Conservation (phyloP, 331 rosid species). For the Pyrus hybrid region DNA sequence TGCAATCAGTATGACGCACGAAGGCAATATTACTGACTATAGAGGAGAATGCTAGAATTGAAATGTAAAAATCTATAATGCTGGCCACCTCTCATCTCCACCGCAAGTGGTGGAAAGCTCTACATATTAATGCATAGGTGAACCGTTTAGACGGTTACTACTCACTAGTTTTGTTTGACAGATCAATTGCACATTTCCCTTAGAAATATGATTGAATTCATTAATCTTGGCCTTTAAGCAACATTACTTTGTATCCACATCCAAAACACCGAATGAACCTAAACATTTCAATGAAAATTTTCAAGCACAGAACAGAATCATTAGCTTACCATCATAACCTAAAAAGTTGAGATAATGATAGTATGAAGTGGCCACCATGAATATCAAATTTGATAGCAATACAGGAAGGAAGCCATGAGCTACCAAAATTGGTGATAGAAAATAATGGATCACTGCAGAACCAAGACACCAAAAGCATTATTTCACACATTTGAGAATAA, state of each 20-base stretch:
- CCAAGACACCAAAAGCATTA: conserved; percentile 25
- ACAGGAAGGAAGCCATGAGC: conserved; percentile 94
- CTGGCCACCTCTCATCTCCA: background rate
- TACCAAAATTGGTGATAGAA: conserved; percentile 84
- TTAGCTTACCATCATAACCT: conserved; percentile 87
- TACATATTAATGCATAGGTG: background rate
- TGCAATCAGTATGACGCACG: background rate
- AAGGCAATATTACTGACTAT: background rate
- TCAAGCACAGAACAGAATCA: background rate
- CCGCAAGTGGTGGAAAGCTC: background rate
- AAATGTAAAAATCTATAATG: background rate
- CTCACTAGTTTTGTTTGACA: background rate
- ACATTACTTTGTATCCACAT: background rate
- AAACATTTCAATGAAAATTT: background rate
- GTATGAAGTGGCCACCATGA: conserved; percentile 92
- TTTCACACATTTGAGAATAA: conserved; percentile 1
- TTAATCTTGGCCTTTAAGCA: background rate
- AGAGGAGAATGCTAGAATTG: background rate
- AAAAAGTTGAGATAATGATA: conserved; percentile 96
- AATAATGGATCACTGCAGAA: conserved; percentile 92
- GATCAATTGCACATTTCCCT: background rate
- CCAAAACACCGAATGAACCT: background rate
- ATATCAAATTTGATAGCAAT: conserved; percentile 84
- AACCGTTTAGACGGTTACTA: background rate
- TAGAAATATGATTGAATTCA: background rate